These are phyloP conservation scores for Fusarium austroafricanum DNA, from an alignment of 2,329 filamentous ascomycete genomes.

Conservation along the genomic window DNA sequence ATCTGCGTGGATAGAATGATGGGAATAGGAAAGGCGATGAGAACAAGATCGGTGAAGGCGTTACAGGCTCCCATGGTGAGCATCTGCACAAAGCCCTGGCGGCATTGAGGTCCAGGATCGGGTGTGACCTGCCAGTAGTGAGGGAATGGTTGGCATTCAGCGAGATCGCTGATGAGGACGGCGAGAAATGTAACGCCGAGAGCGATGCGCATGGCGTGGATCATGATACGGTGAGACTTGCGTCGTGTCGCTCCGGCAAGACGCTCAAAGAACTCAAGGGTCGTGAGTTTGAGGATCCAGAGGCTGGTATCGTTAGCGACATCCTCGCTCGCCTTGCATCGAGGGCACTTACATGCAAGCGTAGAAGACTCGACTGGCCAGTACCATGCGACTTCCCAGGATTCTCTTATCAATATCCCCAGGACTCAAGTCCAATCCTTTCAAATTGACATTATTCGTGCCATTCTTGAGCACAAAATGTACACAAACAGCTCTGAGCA, in stretches of 20 bases:
- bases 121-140: conserved; percentile 82
- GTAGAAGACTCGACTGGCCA: conserved; percentile 84
- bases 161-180: conserved; percentile 80
- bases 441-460: conserved; percentile 82
- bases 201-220: conserved; percentile 77
- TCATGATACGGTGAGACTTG: conserved; percentile 74
- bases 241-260: conserved; percentile 84
- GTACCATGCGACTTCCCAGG: conserved; percentile 81
- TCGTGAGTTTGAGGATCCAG: conserved; percentile 89
- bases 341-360: conserved; percentile 76
- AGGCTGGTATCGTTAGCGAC: conserved; percentile 65
- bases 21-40: conserved; percentile 87
- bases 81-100: conserved; percentile 85
- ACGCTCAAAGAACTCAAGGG: conserved; percentile 89
- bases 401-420: conserved; percentile 65
- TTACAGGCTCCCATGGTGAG: conserved; percentile 86
- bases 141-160: conserved; percentile 79
- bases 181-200: conserved; percentile 79
- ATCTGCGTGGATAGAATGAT: conserved; percentile 85
- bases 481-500: conserved; percentile 81
- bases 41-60: conserved; percentile 83
- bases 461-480: conserved; percentile 87
- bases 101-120: conserved; percentile 83
- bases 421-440: conserved; percentile 28
- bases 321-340: background rate